phyloP scores from a whole-genome alignment of 164 flowering plant species.

The Umbilicus rupestris region DNA sequence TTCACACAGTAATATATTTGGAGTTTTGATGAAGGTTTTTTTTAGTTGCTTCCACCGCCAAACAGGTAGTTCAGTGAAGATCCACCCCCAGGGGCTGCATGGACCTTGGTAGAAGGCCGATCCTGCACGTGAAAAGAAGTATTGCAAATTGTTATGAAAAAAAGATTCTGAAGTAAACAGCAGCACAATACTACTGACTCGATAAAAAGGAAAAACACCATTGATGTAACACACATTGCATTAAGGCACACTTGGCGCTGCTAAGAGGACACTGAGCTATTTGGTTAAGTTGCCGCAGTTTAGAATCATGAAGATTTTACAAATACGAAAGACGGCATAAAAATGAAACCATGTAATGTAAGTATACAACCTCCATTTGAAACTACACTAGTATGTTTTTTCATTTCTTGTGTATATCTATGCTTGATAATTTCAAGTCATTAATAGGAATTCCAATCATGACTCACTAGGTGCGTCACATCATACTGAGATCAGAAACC shows the following conservation, averaged over 20 bases:
- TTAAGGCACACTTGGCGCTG: background rate
- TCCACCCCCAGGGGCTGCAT: slow-evolving; percentile 36
- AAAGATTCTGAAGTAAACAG: background rate
- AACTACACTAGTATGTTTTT: too few species aligned
- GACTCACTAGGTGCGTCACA: too few species aligned
- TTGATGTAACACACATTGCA: background rate
- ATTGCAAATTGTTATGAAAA: background rate
- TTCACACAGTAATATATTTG: background rate
- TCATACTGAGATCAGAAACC: too few species aligned
- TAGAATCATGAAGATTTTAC: too few species aligned
- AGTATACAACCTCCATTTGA: too few species aligned
- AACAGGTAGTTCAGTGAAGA: slow-evolving; percentile 32
- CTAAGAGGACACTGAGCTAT: background rate
- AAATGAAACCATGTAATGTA: too few species aligned
- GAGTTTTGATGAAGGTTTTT: background rate
- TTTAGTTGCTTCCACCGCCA: slow-evolving; percentile 19
- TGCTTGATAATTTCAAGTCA: too few species aligned
- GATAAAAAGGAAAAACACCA: background rate
- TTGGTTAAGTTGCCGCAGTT: too few species aligned
- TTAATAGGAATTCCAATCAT: too few species aligned
- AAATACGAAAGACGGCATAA: too few species aligned
- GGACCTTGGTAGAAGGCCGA: slow-evolving; percentile 35
- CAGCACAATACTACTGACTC: background rate
- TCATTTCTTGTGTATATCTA: too few species aligned
- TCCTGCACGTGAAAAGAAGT: slow-evolving; percentile 16